Percentiles rank a stretch among this genome's conserved stretches.
Evolutionary conservation across 257 asterid species (phyloP).

Genomic region (Lantana camara): DNA sequence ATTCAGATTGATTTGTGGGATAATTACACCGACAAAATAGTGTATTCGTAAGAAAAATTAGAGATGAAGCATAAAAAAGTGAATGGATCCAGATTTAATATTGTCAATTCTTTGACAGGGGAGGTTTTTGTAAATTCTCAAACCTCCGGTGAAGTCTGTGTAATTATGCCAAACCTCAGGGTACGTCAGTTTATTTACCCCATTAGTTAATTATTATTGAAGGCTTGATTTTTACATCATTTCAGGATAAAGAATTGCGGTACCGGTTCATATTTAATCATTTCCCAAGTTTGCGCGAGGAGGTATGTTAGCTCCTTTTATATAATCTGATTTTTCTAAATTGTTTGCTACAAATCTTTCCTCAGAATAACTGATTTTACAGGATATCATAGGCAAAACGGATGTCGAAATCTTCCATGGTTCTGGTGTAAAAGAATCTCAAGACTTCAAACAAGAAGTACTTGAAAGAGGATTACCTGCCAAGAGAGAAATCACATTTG

Average conservation of each 20-base stretch:
- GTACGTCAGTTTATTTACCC: too few relatives aligned
- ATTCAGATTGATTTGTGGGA: too few relatives aligned
- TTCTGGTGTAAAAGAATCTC: slow-evolving; percentile 75
- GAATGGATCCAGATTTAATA: too few relatives aligned
- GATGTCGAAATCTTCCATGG: slow-evolving; percentile 73
- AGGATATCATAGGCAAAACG: slow-evolving; percentile 80
- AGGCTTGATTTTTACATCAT: not conserved
- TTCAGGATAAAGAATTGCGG: slow-evolving; percentile 69
- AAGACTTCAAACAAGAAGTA: slow-evolving; percentile 73
- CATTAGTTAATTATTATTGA: too few relatives aligned
- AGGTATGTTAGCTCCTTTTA: slow-evolving; percentile 57
- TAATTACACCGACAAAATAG: too few relatives aligned
- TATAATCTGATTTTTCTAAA: not conserved
- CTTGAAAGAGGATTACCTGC: slow-evolving; percentile 65
- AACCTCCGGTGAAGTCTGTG: too few relatives aligned
- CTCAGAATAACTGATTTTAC: slow-evolving; percentile 26
- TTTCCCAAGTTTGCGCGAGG: slow-evolving; percentile 70
- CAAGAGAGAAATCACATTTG: slow-evolving; percentile 74
- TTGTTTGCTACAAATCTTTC: not conserved
- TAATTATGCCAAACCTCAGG: too few relatives aligned
- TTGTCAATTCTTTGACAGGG: too few relatives aligned
- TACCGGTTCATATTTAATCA: slow-evolving; percentile 78
- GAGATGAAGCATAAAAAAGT: too few relatives aligned
- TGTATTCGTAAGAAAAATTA: too few relatives aligned
- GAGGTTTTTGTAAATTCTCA: too few relatives aligned